Base-by-base conservation (phyloP, 805 yeast species). In the Metschnikowia lochheadii region DNA sequence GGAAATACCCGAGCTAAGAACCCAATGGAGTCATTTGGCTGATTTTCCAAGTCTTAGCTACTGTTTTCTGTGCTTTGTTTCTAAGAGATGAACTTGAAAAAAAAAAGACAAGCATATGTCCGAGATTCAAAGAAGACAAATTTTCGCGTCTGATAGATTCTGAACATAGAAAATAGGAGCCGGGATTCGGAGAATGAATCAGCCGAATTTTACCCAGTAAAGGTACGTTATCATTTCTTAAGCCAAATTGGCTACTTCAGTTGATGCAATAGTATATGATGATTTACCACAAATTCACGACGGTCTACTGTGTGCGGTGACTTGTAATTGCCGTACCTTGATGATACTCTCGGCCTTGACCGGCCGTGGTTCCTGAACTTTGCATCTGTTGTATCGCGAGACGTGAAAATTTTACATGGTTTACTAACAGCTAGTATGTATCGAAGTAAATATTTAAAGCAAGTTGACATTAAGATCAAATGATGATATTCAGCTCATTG, bases 41-140 rank as follows among this genome's bases (percentile, higher is more conserved):
- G 39, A 40, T 45, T 42, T 48, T 52, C 34, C 35, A 26, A 31
- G 15, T 44, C 44, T 49, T 56, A 51, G 57, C 56, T 58, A 50
- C 56, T 55, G 49, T 53, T 50, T 45, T 56, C 52, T 51, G 56
- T 52, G 57, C 53, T 52, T 38, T 49, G 52, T 46, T 36, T 51
- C 50, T 80, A 84, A 68, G 69, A 67, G 83, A 85, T 83, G 94
- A 87, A 78, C 46, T 17, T 80, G 80, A 76, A 80, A 79, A 81
- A 81, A 76, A 76, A 73, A 68, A 70, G 96, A 91, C 97, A 91
- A 91, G 97, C 97, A 91, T 91, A 91, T 91, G 96, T 90, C 97
- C 84, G 96, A 90, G 69, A 72, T 69, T 56, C 67, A 60, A 66
- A 73, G 89, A 81, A 74, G 90, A 81, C 67, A 81, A 72, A 67